Conservation (phyloP, 1,284 basidiomycete genomes). For the Ustilago loliicola region DNA sequence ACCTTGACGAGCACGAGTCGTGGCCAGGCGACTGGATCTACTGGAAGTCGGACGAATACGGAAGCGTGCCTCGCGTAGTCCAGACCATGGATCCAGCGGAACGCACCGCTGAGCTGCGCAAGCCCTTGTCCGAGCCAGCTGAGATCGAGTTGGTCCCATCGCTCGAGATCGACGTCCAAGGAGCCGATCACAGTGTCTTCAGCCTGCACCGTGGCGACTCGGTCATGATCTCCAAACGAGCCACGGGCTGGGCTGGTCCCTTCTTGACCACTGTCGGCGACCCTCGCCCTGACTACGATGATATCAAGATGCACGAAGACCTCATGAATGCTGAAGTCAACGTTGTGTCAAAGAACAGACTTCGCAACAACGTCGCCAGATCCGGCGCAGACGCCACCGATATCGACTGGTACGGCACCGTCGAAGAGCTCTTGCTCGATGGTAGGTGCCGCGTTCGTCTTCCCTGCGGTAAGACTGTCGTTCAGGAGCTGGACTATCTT, state of each 20-base stretch:
- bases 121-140: conserved; percentile 49
- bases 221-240: conserved; percentile 79
- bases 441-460: conserved; percentile 70
- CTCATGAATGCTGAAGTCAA: conserved; percentile 38
- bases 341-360: conserved; percentile 10
- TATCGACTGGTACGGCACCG: conserved; percentile 73
- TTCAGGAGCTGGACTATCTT: conserved; percentile 54
- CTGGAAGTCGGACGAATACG: conserved; percentile 82
- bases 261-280: conserved; percentile 51
- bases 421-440: conserved; percentile 71
- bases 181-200: conserved; percentile 73
- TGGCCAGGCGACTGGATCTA: conserved; percentile 86
- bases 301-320: conserved; percentile 34
- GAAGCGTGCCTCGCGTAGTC: conserved; percentile 78
- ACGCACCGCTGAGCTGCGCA: conserved; percentile 63
- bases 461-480: conserved; percentile 64
- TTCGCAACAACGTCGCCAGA: background rate
- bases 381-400: conserved; percentile 35
- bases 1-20: conserved; percentile 71
- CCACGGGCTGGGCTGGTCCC: conserved; percentile 75
- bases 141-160: conserved; percentile 80
- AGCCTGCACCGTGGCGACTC: conserved; percentile 85
- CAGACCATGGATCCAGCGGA: conserved; percentile 73
- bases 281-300: conserved; percentile 40
- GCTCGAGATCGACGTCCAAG: conserved; percentile 88